Evolutionary conservation across 2,329 filamentous ascomycete species (phyloP).

Genomic region (Xylariaceae sp.): DNA sequence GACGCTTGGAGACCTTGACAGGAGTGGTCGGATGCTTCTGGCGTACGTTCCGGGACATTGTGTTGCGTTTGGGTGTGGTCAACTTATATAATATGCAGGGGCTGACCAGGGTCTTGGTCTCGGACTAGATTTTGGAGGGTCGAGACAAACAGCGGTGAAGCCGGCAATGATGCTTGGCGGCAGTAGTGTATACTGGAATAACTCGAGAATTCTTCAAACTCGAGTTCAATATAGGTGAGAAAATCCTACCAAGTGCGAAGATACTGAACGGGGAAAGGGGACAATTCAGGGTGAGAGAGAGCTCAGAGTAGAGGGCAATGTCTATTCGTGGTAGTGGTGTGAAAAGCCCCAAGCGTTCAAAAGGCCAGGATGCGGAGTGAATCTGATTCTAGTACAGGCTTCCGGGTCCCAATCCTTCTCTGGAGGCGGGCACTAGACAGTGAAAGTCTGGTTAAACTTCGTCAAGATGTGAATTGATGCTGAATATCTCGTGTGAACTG

Average conservation of each 20-base stretch:
- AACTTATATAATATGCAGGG: conserved; percentile 18
- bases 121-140: conserved; percentile 13
- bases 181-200: not conserved
- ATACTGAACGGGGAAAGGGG: not conserved
- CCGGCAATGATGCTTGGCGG: conserved; percentile 1
- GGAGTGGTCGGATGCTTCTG: conserved; percentile 41
- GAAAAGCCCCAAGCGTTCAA: conserved; percentile 10
- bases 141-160: conserved; percentile 35
- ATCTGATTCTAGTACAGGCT: conserved; percentile 30
- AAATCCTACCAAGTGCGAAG: too few species aligned
- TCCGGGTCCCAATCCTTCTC: conserved; percentile 16
- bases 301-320: conserved; percentile 4
- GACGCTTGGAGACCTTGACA: conserved; percentile 42
- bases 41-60: conserved; percentile 51
- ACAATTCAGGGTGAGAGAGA: conserved; percentile 2
- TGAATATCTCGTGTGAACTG: conserved; percentile 73
- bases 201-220: too few species aligned
- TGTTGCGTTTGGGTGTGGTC: conserved; percentile 19
- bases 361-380: conserved; percentile 19
- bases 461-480: conserved; percentile 57
- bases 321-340: conserved; percentile 9
- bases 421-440: conserved; percentile 34
- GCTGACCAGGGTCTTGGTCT: conserved; percentile 17
- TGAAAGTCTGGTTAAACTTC: conserved; percentile 57
- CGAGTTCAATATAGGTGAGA: too few species aligned